Evolutionary conservation across 75 land plant species (phyloP).

Genomic region (Cryptomeria japonica): DNA sequence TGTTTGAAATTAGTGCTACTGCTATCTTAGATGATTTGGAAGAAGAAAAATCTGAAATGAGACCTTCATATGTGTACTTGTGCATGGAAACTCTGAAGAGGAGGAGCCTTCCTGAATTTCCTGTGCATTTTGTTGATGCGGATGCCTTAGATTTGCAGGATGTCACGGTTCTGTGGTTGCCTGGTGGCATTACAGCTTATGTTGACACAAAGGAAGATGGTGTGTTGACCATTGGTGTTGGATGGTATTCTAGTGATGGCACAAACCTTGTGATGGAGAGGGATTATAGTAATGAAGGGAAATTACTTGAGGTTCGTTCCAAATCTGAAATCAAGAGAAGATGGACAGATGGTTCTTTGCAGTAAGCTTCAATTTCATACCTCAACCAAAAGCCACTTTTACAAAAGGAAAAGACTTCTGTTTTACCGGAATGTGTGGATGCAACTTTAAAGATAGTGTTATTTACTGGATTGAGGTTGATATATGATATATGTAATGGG

Average conservation of each 20-base stretch:
- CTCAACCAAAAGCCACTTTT: not conserved
- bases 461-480: not conserved
- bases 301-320: slow-evolving; percentile 70
- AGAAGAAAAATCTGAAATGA: slow-evolving; percentile 14
- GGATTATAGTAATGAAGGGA: slow-evolving; percentile 86
- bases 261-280: slow-evolving; percentile 94
- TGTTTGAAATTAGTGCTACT: slow-evolving; percentile 85
- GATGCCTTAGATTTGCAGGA: slow-evolving; percentile 77
- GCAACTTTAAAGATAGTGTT: not conserved
- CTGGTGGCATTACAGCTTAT: slow-evolving; percentile 82
- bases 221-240: slow-evolving; percentile 80
- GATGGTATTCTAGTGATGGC: slow-evolving; percentile 88
- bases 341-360: slow-evolving; percentile 44
- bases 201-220: slow-evolving; percentile 86
- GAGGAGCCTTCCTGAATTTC: slow-evolving; percentile 69
- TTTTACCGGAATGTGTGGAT: not conserved
- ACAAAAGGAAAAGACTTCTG: not conserved
- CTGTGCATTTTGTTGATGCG: slow-evolving; percentile 69
- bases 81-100: slow-evolving; percentile 74
- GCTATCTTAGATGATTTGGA: slow-evolving; percentile 50
- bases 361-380: not conserved
- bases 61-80: slow-evolving; percentile 48
- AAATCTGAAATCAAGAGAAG: slow-evolving; percentile 92
- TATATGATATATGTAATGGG: not conserved
- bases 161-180: slow-evolving; percentile 81